phyloP scores from a whole-genome alignment of 805 yeast genomes.

The Teunomyces panamensis region DNA sequence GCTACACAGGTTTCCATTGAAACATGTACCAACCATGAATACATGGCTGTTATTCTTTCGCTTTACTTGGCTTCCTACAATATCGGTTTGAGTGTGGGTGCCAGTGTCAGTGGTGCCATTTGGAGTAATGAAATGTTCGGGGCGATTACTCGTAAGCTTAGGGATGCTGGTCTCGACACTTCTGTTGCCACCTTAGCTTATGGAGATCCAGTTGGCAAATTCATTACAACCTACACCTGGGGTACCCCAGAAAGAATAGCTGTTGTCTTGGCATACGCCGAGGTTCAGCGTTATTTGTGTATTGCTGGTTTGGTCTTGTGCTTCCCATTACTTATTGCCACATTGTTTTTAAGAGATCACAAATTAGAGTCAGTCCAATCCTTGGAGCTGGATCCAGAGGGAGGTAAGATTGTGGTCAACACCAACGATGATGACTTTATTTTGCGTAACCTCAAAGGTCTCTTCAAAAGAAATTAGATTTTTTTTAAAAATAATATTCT shows the following conservation, averaged over 20 bases:
- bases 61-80: slow-evolving; percentile 56
- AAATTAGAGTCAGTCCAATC: slow-evolving; percentile 38
- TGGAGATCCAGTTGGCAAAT: slow-evolving; percentile 48
- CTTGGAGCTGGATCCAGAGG: slow-evolving; percentile 13
- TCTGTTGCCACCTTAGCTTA: slow-evolving; percentile 48
- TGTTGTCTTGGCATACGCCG: slow-evolving; percentile 55
- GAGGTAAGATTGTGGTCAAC: slow-evolving; percentile 21
- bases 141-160: slow-evolving; percentile 33
- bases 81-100: slow-evolving; percentile 64
- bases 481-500: not conserved
- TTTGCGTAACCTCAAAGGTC: slow-evolving; percentile 10
- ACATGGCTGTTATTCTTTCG: slow-evolving; percentile 61
- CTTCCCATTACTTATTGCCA: slow-evolving; percentile 47
- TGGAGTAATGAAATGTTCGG: slow-evolving; percentile 62
- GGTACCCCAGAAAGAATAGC: slow-evolving; percentile 60
- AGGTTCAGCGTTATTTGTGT: slow-evolving; percentile 58
- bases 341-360: slow-evolving; percentile 54
- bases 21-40: slow-evolving; percentile 57
- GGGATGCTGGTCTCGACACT: slow-evolving; percentile 23
- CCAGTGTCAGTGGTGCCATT: slow-evolving; percentile 64
- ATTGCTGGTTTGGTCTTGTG: slow-evolving; percentile 54
- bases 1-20: slow-evolving; percentile 60
- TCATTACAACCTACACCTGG: slow-evolving; percentile 50
- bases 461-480: slow-evolving; percentile 8
- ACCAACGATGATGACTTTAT: slow-evolving; percentile 23